Base-by-base conservation (phyloP, 2,329 filamentous ascomycete species). In the Pseudogymnoascus sp. region DNA sequence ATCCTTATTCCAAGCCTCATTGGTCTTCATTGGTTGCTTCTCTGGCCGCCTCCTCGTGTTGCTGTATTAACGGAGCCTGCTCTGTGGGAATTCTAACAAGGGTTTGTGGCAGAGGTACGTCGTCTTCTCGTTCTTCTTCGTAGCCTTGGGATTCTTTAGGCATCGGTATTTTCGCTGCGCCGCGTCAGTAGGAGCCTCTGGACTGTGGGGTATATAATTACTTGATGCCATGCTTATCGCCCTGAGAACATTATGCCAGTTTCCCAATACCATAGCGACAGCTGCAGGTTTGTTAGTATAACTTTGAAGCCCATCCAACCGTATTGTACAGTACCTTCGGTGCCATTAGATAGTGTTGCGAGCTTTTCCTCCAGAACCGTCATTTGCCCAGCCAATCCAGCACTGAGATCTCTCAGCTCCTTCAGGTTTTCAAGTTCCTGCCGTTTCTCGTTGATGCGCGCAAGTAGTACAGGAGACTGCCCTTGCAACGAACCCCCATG, bases 161-260 rank as follows among this genome's bases (percentile, higher is more conserved):
- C 68, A 82, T 85, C 14, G 89, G 83, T 26, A 92, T 78, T 79
- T 90, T 90, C 63, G 83, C 89, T 92, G 65, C 61, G 10, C 6
- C 31, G 39, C 11, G 60, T 60, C 60, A 66, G 69, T 63, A 63
- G 64, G 59, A 64, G 63, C 63, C 55, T 38, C 60, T 61, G n/a
- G 14, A 14, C 16, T 21, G 8, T 21, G 33, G 29, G 5, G 33
- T 55, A 55, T 11, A 62, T 29, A 77, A 85, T 71, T 80, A 92
- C 90, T 82, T 64, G 89, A 92, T 65, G 91, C 91, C 89, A 94
- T 92, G 71, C 89, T 89, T 71, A 95, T 92, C 43, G 90, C 90
- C 67, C 88, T 82, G 64, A 95, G 80, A 66, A 95, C 90, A 69
- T 91, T 92, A 74, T 92, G 88, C 91, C 91, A 95, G 73, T 94